Evolutionary conservation across 371 early-diverging fungal species (phyloP).

Genomic region (Apophysomyces sp.): DNA sequence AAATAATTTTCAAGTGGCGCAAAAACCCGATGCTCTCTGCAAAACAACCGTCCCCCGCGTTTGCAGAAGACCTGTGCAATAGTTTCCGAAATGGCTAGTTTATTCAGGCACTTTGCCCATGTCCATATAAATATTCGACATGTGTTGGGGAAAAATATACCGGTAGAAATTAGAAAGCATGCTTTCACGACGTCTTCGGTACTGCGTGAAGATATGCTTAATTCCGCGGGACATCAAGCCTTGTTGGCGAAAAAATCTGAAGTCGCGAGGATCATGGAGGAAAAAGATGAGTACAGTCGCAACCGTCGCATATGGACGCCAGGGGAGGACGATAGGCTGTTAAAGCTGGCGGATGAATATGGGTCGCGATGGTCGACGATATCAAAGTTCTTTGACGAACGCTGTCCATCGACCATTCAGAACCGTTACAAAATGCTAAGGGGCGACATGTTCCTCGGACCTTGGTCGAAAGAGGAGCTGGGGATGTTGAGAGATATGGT

Average conservation of each 20-base stretch:
- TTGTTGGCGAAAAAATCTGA: not conserved
- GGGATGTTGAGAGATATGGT: conserved; percentile 11
- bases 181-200: not conserved
- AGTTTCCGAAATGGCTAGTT: not conserved
- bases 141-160: not conserved
- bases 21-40: too few species aligned
- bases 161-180: not conserved
- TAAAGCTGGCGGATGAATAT: not conserved
- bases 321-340: conserved; percentile 8
- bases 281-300: not conserved
- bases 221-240: not conserved
- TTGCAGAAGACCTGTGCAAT: too few species aligned
- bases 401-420: conserved; percentile 10
- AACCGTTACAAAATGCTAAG: conserved; percentile 19
- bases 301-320: conserved; percentile 11
- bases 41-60: too few species aligned
- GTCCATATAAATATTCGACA: not conserved
- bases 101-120: not conserved
- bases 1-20: too few species aligned
- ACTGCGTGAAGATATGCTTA: not conserved
- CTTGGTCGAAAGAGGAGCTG: conserved; percentile 33
- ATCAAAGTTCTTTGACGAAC: conserved; percentile 17
- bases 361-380: conserved; percentile 10
- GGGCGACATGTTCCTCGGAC: conserved; percentile 14
- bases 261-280: not conserved